phyloP scores from a whole-genome alignment of 2,329 filamentous ascomycete species.

The Fusarium domesticum region DNA sequence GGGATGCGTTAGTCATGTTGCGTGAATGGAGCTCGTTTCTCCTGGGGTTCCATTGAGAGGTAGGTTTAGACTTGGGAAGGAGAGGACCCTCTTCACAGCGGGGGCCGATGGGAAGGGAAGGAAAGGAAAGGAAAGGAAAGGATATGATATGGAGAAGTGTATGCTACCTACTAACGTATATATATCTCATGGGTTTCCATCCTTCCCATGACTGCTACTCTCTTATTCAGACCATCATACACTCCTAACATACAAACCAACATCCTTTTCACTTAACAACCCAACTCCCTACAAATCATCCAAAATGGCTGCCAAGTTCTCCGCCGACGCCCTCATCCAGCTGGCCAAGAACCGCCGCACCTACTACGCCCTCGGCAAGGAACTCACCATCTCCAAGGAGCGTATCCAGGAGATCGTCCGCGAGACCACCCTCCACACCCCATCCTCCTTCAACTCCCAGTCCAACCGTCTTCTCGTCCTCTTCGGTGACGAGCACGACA shows the following conservation, averaged over 20 bases:
- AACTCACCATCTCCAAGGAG: slow-evolving; percentile 48
- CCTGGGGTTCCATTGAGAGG: background rate
- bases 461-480: slow-evolving; percentile 75
- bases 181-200: too few species aligned
- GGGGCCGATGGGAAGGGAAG: too few species aligned
- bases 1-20: slow-evolving; percentile 6
- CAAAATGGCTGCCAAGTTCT: slow-evolving; percentile 45
- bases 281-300: slow-evolving; percentile 19
- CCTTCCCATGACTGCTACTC: too few species aligned
- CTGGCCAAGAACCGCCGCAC: slow-evolving; percentile 66
- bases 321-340: slow-evolving; percentile 55
- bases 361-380: slow-evolving; percentile 65
- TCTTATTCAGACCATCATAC: slow-evolving; percentile 1
- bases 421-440: slow-evolving; percentile 64
- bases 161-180: background rate
- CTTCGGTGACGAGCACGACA: slow-evolving; percentile 77
- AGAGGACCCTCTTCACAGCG: background rate
- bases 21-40: too few species aligned
- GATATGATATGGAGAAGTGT: too few species aligned
- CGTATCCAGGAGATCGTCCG: slow-evolving; percentile 64
- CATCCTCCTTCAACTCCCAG: slow-evolving; percentile 87
- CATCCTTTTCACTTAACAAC: slow-evolving; percentile 23
- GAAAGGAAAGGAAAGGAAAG: background rate
- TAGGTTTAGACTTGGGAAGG: background rate
- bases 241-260: slow-evolving; percentile 5